phyloP scores from a whole-genome alignment of 2,329 filamentous ascomycete genomes.

The Paramyrothecium roridum region DNA sequence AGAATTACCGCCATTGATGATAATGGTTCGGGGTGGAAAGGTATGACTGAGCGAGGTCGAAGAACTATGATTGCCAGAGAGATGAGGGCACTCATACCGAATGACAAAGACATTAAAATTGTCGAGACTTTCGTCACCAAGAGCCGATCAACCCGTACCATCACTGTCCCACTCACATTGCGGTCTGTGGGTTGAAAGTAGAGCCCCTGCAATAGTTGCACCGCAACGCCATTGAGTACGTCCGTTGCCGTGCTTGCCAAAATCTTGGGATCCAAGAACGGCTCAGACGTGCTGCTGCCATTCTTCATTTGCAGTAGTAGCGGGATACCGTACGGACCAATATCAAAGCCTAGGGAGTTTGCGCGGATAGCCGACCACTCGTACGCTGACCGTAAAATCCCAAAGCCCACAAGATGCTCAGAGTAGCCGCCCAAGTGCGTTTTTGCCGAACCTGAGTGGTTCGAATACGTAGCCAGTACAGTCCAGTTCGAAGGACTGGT shows the following conservation, averaged over 20 bases:
- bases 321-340: not conserved
- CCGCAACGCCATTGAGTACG: not conserved
- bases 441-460: not conserved
- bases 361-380: no score
- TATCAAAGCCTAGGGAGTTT: not conserved
- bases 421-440: not conserved
- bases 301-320: not conserved
- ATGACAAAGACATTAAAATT: conserved; percentile 10
- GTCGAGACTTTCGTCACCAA: conserved; percentile 12
- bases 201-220: not conserved
- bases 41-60: conserved; percentile 9
- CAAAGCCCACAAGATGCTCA: not conserved
- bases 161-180: not conserved
- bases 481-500: not conserved
- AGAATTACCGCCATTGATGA: conserved; percentile 10
- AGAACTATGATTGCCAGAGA: conserved; percentile 10
- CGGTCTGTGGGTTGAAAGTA: not conserved
- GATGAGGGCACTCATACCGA: conserved; percentile 8
- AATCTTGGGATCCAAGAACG: not conserved
- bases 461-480: not conserved
- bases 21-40: conserved; percentile 11
- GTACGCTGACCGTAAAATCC: no score
- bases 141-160: not conserved
- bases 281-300: not conserved
- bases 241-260: not conserved